Evolutionary conservation across 75 land plant species (phyloP), one percentile per base, ranked within the genome.

Genomic region (Pinus albicaulis): DNA sequence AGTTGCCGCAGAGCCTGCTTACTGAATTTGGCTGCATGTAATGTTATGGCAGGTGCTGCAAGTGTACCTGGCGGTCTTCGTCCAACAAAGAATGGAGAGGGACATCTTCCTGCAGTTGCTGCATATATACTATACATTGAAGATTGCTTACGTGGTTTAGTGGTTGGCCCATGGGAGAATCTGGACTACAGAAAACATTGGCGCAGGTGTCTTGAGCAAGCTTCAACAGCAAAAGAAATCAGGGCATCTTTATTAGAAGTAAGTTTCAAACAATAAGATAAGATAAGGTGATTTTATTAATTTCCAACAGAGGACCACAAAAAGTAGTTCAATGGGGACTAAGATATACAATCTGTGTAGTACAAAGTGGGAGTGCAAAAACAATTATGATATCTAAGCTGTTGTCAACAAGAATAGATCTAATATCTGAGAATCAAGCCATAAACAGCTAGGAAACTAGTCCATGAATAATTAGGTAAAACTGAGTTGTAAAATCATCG

Each of bases 121-220:
- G 86, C 83, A n/a, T 91, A 97, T 79, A 77, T 94, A 38, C 76
- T 92, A 55, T 77, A 86, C 69, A 75, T 97, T 90, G 98, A 90
- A 81, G 98, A 92, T 55, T 85, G 82, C 72, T 77, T 97, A 75
- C 77, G 81, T 78, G 93, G 93, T 22, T 85, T 97, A n/a, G 20
- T 86, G 22, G 79, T 69, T 75, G 94, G 98, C 22, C 89, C 92
- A 10, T 90, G 93, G 81, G 77, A 83, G 52, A 76, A 65, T 80
- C 69, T 74, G 55, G 72, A 57, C 26, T 83, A 78, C 66, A 89
- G 91, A 68, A 83, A 81, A 74, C 70, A 76, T 24, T 97, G 99
- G 99, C 90, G 89, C 26, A 86, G 76, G 78, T 80, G 84, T 36
- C 70, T 97, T n/a, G 89, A 85, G 74, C 77, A 82, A 57, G 80